These are phyloP conservation scores for Cystofilobasidium macerans DNA, from an alignment of 768 basidiomycete genomes.

Conservation along the genomic window DNA sequence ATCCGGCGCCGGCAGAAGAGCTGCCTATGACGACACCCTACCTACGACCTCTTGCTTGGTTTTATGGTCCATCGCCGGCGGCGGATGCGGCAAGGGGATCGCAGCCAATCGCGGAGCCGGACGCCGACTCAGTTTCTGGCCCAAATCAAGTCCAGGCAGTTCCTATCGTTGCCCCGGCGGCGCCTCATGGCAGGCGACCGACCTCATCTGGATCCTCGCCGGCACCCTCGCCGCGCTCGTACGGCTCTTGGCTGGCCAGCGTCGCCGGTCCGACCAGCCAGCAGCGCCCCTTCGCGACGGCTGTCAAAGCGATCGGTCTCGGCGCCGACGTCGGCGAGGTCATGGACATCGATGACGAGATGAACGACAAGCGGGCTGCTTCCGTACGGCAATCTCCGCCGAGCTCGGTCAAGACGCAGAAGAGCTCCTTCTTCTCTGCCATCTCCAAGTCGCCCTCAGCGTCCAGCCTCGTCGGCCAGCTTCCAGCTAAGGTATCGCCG, in stretches of 20 bases:
- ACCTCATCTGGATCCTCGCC: neutral
- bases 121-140: too few relatives aligned
- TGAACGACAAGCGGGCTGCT: neutral
- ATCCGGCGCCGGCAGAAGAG: too few relatives aligned
- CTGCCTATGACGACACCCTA: too few relatives aligned
- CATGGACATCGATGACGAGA: slow-evolving; percentile 20
- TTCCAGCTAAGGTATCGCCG: neutral
- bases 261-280: slow-evolving; percentile 9
- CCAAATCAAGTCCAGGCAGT: too few relatives aligned
- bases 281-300: neutral
- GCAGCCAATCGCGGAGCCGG: too few relatives aligned
- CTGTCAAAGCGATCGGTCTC: neutral
- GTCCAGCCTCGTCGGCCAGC: neutral
- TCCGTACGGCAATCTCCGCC: neutral
- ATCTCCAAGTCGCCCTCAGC: neutral
- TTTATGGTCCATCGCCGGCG: too few relatives aligned
- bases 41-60: too few relatives aligned
- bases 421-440: neutral
- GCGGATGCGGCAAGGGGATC: too few relatives aligned
- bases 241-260: slow-evolving; percentile 11
- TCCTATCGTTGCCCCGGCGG: too few relatives aligned
- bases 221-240: neutral
- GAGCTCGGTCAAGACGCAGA: neutral
- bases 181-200: too few relatives aligned
- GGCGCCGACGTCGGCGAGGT: slow-evolving; percentile 12